A percentile compares a stretch with the other conserved stretches of the same genome.
phyloP scores from a whole-genome alignment of 2,329 filamentous ascomycete genomes.

The Pseudocercospora crystallina region DNA sequence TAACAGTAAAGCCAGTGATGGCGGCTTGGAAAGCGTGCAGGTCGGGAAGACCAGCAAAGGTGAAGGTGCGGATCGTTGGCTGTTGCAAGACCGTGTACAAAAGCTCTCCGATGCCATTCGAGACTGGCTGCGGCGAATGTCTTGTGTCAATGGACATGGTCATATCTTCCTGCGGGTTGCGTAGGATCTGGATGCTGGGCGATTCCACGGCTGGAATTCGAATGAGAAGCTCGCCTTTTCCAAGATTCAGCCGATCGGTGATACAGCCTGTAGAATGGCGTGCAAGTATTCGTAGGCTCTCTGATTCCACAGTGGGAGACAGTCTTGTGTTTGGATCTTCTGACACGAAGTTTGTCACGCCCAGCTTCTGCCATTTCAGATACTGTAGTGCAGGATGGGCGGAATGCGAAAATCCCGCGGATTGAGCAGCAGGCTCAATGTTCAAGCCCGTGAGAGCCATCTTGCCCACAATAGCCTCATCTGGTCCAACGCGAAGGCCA shows the following conservation, averaged over 20 bases:
- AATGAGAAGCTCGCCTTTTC: conserved; percentile 50
- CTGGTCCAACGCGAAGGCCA: conserved; percentile 65
- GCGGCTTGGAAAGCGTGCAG: conserved; percentile 77
- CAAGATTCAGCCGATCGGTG: conserved; percentile 79
- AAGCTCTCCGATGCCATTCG: conserved; percentile 63
- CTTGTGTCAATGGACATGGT: conserved; percentile 65
- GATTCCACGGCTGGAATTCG: conserved; percentile 44
- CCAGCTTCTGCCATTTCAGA: conserved; percentile 64
- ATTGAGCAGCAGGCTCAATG: conserved; percentile 58
- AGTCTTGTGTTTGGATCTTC: conserved; percentile 55
- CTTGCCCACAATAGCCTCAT: conserved; percentile 71
- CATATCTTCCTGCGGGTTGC: conserved; percentile 73
- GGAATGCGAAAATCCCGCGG: conserved; percentile 43
- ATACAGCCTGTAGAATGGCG: conserved; percentile 72
- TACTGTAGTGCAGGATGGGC: conserved; percentile 43
- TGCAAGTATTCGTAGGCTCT: conserved; percentile 71
- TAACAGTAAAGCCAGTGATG: conserved; percentile 75
- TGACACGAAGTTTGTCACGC: conserved; percentile 71
- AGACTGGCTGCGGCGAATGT: conserved; percentile 42
- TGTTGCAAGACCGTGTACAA: conserved; percentile 56
- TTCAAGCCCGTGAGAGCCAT: conserved; percentile 65
- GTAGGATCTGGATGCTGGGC: conserved; percentile 64
- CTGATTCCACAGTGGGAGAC: conserved; percentile 70
- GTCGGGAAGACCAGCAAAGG: conserved; percentile 48
- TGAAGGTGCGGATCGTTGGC: conserved; percentile 69